Evolutionary conservation across 306 rosid genomes (phyloP).

Genomic region (Myrica gale): DNA sequence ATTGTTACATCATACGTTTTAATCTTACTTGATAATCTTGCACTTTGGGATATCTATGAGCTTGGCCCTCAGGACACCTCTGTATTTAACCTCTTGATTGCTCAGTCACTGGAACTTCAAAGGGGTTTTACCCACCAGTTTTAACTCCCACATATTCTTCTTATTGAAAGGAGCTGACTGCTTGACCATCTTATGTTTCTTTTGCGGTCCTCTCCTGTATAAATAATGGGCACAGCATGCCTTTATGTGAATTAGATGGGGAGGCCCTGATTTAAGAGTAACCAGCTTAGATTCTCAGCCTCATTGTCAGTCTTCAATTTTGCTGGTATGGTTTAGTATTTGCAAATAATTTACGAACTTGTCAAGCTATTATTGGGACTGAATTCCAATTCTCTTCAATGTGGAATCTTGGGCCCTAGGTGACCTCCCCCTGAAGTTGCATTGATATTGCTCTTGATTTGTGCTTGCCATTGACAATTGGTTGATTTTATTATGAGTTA

Average conservation of each 20-base stretch:
- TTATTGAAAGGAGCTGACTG: not conserved
- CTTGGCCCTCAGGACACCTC: constrained; percentile 1
- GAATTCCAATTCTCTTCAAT: not conserved
- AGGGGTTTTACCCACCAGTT: constrained; percentile 2
- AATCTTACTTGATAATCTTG: constrained; percentile 20
- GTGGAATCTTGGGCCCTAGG: not conserved
- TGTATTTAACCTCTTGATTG: not conserved
- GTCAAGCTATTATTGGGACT: not conserved
- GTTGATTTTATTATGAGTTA: not conserved
- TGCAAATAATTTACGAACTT: not conserved
- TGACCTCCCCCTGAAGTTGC: not conserved
- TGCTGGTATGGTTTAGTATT: not conserved
- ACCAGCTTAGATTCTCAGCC: not conserved
- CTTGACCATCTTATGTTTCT: constrained; percentile 10
- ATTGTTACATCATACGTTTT: not conserved
- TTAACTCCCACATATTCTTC: not conserved
- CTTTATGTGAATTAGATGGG: not conserved
- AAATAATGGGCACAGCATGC: not conserved
- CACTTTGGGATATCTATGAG: constrained; percentile 20
- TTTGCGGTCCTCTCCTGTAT: not conserved
- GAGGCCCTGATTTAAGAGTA: not conserved
- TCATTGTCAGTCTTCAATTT: not conserved
- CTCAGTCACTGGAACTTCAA: not conserved
- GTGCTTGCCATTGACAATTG: not conserved
- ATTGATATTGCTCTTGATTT: not conserved